Percentiles rank a stretch among this genome's conserved stretches.
Evolutionary conservation across 2,329 filamentous ascomycete genomes (phyloP).

Genomic region (Fusarium oligoseptatum): DNA sequence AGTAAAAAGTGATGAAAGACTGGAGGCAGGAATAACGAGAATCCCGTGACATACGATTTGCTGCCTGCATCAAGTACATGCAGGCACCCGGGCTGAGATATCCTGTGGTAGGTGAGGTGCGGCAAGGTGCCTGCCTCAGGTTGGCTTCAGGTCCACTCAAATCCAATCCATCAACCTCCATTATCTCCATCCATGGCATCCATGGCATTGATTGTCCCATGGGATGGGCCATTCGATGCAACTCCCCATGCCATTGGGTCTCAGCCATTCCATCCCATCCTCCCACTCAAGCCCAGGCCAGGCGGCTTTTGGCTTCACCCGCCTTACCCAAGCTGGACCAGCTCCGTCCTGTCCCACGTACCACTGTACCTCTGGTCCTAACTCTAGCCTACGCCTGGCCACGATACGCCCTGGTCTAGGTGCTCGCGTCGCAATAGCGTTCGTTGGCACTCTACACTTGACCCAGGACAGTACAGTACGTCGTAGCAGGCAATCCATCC

Average conservation of each 20-base stretch:
- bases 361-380: neutral
- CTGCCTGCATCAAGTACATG: neutral
- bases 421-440: constrained; percentile 2
- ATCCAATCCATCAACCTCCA: constrained; percentile 1
- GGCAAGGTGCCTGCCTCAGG: neutral
- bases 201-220: neutral
- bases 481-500: neutral
- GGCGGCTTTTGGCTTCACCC: constrained; percentile 17
- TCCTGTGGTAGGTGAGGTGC: neutral
- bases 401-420: constrained; percentile 12
- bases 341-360: constrained; percentile 5
- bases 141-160: neutral
- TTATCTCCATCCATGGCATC: neutral
- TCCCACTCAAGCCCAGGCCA: constrained; percentile 1
- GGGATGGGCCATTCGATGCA: constrained; percentile 4
- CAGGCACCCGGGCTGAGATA: neutral
- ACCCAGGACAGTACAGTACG: neutral
- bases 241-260: constrained; percentile 18
- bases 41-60: constrained; percentile 1
- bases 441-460: constrained; percentile 1
- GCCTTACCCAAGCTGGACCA: constrained; percentile 10
- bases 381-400: constrained; percentile 5
- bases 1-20: neutral
- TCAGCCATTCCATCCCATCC: neutral
- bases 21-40: neutral